phyloP scores from a whole-genome alignment of 139 green algal species.

The Cymbomonas tetramitiformis region DNA sequence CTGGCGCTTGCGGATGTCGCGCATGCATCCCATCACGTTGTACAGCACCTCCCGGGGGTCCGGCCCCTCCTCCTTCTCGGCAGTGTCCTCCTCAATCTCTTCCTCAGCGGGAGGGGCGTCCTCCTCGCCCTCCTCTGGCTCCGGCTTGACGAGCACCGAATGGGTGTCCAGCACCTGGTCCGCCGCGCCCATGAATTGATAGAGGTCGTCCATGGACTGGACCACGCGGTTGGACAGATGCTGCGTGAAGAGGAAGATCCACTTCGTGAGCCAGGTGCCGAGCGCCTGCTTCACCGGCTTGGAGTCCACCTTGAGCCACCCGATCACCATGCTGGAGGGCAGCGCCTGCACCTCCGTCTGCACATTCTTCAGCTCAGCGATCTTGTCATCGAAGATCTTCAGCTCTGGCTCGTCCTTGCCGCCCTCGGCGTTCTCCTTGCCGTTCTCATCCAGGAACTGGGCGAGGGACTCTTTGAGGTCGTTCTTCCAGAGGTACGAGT shows the following conservation, averaged over 20 bases:
- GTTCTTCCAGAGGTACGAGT: constrained; percentile 63
- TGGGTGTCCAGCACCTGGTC: constrained; percentile 44
- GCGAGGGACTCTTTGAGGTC: constrained; percentile 43
- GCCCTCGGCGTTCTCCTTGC: constrained; percentile 36
- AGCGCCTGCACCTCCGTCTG: constrained; percentile 48
- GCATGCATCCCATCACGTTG: constrained; percentile 60
- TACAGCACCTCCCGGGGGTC: constrained; percentile 53
- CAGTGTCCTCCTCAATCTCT: constrained; percentile 10
- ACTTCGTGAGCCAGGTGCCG: constrained; percentile 47
- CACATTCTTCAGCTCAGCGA: constrained; percentile 44
- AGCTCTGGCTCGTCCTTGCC: constrained; percentile 54
- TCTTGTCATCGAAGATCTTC: constrained; percentile 60
- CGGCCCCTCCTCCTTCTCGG: constrained; percentile 23
- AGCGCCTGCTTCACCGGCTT: constrained; percentile 55
- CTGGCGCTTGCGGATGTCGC: constrained; percentile 59
- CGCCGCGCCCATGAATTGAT: constrained; percentile 59
- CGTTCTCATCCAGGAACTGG: constrained; percentile 41
- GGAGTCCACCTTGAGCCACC: constrained; percentile 65
- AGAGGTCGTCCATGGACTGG: constrained; percentile 50
- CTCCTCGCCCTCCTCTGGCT: constrained; percentile 3
- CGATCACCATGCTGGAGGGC: constrained; percentile 39
- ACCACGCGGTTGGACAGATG: constrained; percentile 54
- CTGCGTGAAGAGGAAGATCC: constrained; percentile 69
- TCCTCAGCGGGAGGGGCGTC: not conserved
- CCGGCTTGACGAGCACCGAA: not conserved